A percentile compares a stretch with the other conserved stretches of the same genome.
Evolutionary conservation across 2,329 filamentous ascomycete species (phyloP).

Genomic region (Xylariaceae sp.): DNA sequence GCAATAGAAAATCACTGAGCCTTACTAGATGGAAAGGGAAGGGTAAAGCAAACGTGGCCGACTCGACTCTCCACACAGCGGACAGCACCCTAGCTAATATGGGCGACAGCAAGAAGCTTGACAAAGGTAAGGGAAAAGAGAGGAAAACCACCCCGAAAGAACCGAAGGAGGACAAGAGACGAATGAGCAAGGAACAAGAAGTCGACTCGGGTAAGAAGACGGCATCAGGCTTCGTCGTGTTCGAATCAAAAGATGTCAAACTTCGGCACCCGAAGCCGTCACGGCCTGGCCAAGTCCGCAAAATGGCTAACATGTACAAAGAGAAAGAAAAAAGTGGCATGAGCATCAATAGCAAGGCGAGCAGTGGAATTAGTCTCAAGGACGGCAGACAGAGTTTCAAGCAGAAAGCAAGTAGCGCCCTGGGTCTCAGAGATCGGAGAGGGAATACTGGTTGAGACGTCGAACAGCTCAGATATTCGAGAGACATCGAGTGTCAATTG

Average conservation of each 20-base stretch:
- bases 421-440: constrained; percentile 7
- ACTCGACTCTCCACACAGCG: not conserved
- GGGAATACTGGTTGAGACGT: not conserved
- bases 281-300: constrained; percentile 41
- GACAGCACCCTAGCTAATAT: not conserved
- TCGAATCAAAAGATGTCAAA: constrained; percentile 37
- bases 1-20: constrained; percentile 28
- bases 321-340: constrained; percentile 34
- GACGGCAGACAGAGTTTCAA: constrained; percentile 11
- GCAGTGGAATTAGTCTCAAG: constrained; percentile 16
- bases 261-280: constrained; percentile 39
- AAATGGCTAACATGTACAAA: constrained; percentile 43
- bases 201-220: constrained; percentile 40
- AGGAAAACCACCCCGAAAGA: not conserved
- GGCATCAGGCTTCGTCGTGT: constrained; percentile 43
- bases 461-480: not conserved
- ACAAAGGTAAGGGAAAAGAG: constrained; percentile 29
- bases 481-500: no score
- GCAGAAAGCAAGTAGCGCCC: constrained; percentile 24
- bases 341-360: constrained; percentile 21
- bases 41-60: constrained; percentile 8
- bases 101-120: constrained; percentile 3
- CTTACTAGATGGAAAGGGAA: constrained; percentile 30
- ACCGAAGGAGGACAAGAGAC: constrained; percentile 1
- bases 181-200: constrained; percentile 13